Conservation (phyloP, 352 stramenopile genomes). For the Phytophthora ohioensis region DNA sequence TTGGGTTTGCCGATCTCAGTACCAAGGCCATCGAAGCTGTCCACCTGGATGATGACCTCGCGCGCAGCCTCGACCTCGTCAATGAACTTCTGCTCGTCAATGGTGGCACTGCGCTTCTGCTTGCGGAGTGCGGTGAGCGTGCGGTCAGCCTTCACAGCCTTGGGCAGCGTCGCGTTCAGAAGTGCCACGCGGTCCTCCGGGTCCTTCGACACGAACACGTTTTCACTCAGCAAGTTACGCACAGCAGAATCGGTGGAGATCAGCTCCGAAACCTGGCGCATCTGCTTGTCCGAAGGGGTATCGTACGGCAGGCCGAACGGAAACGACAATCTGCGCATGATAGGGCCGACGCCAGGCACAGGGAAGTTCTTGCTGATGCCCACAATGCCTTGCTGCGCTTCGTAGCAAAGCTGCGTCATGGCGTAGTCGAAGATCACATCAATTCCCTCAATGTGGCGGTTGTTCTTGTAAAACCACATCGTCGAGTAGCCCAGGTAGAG, state of each 20-base stretch:
- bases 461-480: slow-evolving; percentile 97
- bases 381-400: slow-evolving; percentile 96
- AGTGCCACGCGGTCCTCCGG: slow-evolving; percentile 71
- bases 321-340: slow-evolving; percentile 97
- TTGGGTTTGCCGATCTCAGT: slow-evolving; percentile 78
- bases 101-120: slow-evolving; percentile 95
- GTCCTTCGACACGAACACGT: slow-evolving; percentile 82
- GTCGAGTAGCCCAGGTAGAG: slow-evolving; percentile 98
- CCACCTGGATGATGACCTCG: slow-evolving; percentile 97
- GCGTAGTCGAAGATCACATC: slow-evolving; percentile 97
- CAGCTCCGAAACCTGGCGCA: slow-evolving; percentile 74
- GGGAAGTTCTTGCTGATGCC: slow-evolving; percentile 98
- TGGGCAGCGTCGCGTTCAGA: slow-evolving; percentile 79
- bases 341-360: slow-evolving; percentile 86
- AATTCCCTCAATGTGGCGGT: slow-evolving; percentile 94
- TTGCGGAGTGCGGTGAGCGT: slow-evolving; percentile 93
- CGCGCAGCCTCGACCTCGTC: slow-evolving; percentile 95
- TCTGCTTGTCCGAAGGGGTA: slow-evolving; percentile 89
- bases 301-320: slow-evolving; percentile 95
- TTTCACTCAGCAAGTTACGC: slow-evolving; percentile 72
- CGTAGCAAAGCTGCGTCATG: slow-evolving; percentile 95
- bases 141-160: slow-evolving; percentile 93
- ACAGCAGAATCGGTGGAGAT: slow-evolving; percentile 80
- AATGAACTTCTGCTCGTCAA: slow-evolving; percentile 95
- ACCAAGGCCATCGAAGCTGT: slow-evolving; percentile 92